Conservation (phyloP, 2,329 filamentous ascomycete genomes). For the Rhynchosporium secalis region DNA sequence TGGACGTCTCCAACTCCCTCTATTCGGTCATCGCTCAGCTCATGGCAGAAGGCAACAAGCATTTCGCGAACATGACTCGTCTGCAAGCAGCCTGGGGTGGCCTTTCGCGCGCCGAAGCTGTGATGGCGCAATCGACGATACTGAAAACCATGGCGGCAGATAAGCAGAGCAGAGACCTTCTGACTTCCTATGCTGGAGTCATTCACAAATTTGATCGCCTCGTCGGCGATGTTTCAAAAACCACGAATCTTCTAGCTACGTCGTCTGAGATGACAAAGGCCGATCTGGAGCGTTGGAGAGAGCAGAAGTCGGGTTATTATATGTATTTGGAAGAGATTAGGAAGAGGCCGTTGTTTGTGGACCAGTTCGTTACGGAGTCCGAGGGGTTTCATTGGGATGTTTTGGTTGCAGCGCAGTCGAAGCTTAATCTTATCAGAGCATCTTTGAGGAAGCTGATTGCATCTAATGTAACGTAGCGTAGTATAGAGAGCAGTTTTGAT, state of each 20-base stretch:
- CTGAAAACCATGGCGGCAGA: background rate
- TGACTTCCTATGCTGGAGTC: background rate
- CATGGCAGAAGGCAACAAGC: conserved; percentile 10
- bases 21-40: conserved; percentile 8
- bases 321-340: background rate
- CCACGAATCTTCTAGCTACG: background rate
- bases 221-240: background rate
- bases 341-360: background rate
- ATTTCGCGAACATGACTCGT: background rate
- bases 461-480: background rate
- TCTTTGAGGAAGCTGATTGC: background rate
- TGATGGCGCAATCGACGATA: background rate
- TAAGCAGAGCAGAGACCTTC: background rate
- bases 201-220: background rate
- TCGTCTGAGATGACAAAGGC: background rate
- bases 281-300: background rate
- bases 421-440: background rate
- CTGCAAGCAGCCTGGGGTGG: conserved; percentile 1
- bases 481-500: background rate
- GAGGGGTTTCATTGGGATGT: conserved; percentile 4
- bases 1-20: background rate
- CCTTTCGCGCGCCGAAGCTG: background rate
- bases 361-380: background rate
- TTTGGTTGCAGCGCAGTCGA: background rate
- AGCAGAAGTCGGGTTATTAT: background rate